Evolutionary conservation across 2,329 filamentous ascomycete genomes (phyloP).

Genomic region (Aspergillus intermedius): DNA sequence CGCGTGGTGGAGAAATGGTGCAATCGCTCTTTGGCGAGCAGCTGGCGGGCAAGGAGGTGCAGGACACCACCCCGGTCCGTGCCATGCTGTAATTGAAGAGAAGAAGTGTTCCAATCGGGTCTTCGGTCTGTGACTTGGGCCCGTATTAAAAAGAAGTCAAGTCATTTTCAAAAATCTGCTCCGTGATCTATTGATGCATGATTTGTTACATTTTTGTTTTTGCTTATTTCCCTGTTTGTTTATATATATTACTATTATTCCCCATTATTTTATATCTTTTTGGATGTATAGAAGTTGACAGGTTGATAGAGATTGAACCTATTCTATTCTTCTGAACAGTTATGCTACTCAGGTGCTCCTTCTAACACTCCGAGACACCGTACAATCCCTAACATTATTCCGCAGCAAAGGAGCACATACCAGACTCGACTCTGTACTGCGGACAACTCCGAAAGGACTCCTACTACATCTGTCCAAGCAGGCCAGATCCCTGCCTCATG

Average conservation of each 20-base stretch:
- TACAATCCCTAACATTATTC: no score
- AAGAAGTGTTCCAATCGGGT: not conserved
- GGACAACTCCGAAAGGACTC: not conserved
- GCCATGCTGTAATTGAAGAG: constrained; percentile 22
- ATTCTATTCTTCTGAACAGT: not conserved
- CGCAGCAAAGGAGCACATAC: no score
- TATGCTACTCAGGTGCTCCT: no score
- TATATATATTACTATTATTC: not conserved
- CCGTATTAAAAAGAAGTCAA: not conserved
- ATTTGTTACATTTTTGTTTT: not conserved
- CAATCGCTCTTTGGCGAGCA: constrained; percentile 60
- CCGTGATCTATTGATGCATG: not conserved
- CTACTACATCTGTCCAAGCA: not conserved
- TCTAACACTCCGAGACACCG: no score
- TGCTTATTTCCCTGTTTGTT: not conserved
- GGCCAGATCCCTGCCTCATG: not conserved
- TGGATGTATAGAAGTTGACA: not conserved
- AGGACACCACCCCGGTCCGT: constrained; percentile 27
- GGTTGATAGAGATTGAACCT: not conserved
- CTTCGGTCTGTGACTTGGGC: not conserved
- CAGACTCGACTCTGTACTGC: not conserved
- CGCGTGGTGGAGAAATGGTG: constrained; percentile 71
- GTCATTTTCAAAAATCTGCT: not conserved
- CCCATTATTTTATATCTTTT: not conserved
- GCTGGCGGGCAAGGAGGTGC: constrained; percentile 23